Base-by-base conservation (phyloP, 2,329 filamentous ascomycete genomes). In the Aspergillus jensenii region DNA sequence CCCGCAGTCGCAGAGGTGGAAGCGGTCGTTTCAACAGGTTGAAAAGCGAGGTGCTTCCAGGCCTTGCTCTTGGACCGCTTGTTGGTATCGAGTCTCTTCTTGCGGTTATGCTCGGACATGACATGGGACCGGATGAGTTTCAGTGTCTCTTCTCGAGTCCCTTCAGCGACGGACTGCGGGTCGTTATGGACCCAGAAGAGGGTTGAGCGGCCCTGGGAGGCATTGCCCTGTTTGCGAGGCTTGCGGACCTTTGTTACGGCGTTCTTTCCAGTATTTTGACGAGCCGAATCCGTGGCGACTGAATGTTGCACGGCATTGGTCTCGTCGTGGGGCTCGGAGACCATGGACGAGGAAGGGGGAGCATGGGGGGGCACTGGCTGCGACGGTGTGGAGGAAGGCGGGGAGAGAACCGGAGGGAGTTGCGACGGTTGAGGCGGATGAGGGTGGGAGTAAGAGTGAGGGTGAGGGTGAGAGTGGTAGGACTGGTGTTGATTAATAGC, bases 51-150 rank as follows among this genome's bases (percentile, higher is more conserved):
- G 19, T 74, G 69, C 47, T 75, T 75, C 68, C 69, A 76, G 31
- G 71, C 66, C 60, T 74, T 74, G 58, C 65, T 68, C 58, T 73
- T 76, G 60, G 75, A 74, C 12, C 72, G 71, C 54, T 74, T 73
- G 4, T 72, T 75, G 35, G 67, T 76, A 37, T 76, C 74, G 50
- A 75, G 61, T 46, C 74, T 65, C 55, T 76, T 76, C 62, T 76
- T 76, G 58, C 74, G 71, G 61, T 76, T 76, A 58, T 76, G 74
- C 56, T 76, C 74, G 40, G 74, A 76, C 74, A 76, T 76, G 43
- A 76, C 74, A 69, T 76, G 74, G 17, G 74, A 76, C n/a, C 74
- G 73, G 49, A 76, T 76, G 37, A 74, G 71, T 62, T 76, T 76
- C 58, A 76, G 62, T 2, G 73, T 76, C 47, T 75, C 73, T 40